phyloP scores from a whole-genome alignment of 2,329 filamentous ascomycete species.

The Xylariaceae sp. region DNA sequence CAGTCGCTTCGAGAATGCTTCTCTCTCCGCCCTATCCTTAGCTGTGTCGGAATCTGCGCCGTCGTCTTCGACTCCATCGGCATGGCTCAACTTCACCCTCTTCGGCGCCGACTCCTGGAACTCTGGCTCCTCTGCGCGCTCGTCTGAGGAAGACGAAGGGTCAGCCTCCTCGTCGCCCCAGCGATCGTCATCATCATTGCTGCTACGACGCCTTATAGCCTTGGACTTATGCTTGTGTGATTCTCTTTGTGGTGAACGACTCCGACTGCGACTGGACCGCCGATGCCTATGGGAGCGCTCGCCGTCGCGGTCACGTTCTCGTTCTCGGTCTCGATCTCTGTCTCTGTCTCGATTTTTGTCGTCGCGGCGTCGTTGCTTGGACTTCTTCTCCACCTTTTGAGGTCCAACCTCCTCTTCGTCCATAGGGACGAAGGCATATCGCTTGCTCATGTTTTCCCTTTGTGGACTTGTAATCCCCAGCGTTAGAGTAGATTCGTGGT shows the following conservation, averaged over 20 bases:
- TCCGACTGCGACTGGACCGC: slow-evolving; percentile 24
- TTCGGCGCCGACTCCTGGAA: slow-evolving; percentile 67
- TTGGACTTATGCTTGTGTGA: slow-evolving; percentile 32
- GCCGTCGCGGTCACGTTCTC: slow-evolving; percentile 5
- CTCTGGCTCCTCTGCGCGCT: slow-evolving; percentile 49
- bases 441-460: slow-evolving; percentile 44
- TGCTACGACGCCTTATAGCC: slow-evolving; percentile 38
- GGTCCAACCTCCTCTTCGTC: slow-evolving; percentile 56
- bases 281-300: slow-evolving; percentile 13
- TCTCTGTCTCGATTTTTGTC: no score
- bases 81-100: slow-evolving; percentile 59
- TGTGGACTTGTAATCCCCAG: no score
- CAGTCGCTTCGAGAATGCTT: slow-evolving; percentile 73
- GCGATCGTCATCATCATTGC: slow-evolving; percentile 62
- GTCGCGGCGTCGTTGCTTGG: slow-evolving; percentile 32
- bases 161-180: slow-evolving; percentile 74
- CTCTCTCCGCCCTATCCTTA: slow-evolving; percentile 67
- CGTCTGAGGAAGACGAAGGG: slow-evolving; percentile 41
- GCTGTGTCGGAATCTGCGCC: slow-evolving; percentile 56
- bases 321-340: no score
- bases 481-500: no score
- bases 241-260: slow-evolving; percentile 29
- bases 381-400: slow-evolving; percentile 43
- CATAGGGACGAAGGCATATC: slow-evolving; percentile 64
- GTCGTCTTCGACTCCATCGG: slow-evolving; percentile 36